These are phyloP conservation scores for Laguncularia racemosa DNA, from an alignment of 345 rosid genomes.

Conservation along the genomic window DNA sequence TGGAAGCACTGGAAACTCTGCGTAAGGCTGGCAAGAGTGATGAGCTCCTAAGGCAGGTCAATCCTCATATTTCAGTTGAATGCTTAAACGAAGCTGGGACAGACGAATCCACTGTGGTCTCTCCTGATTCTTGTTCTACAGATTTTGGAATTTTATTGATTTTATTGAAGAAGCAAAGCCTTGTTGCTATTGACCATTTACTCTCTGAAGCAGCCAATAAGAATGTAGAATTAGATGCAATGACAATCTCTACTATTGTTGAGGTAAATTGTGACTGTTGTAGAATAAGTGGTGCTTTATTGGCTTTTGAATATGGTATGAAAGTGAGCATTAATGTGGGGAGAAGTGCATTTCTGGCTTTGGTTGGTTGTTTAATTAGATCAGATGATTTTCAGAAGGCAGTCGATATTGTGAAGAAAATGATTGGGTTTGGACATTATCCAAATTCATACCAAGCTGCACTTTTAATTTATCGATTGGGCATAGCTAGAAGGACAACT, in stretches of 20 bases:
- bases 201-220: constrained; percentile 35
- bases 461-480: constrained; percentile 56
- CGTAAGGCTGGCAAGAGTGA: constrained; percentile 41
- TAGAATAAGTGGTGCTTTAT: constrained; percentile 48
- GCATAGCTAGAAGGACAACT: constrained; percentile 64
- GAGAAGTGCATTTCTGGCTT: constrained; percentile 47
- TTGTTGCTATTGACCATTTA: constrained; percentile 44
- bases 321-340: constrained; percentile 39
- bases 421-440: constrained; percentile 48
- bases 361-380: constrained; percentile 51
- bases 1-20: constrained; percentile 44
- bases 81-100: constrained; percentile 10
- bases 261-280: constrained; percentile 29
- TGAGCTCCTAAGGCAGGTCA: constrained; percentile 51
- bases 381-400: constrained; percentile 28
- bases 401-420: constrained; percentile 38
- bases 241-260: constrained; percentile 40
- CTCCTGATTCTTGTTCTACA: constrained; percentile 16
- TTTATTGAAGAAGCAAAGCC: constrained; percentile 62
- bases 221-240: constrained; percentile 31
- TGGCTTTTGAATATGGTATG: constrained; percentile 55
- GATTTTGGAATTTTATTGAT: constrained; percentile 37
- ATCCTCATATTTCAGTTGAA: constrained; percentile 53
- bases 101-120: constrained; percentile 5
- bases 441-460: constrained; percentile 55